A percentile compares a stretch with the other conserved stretches of the same genome.
phyloP scores from a whole-genome alignment of 495 filamentous ascomycete genomes.

The Lepraria neglecta region DNA sequence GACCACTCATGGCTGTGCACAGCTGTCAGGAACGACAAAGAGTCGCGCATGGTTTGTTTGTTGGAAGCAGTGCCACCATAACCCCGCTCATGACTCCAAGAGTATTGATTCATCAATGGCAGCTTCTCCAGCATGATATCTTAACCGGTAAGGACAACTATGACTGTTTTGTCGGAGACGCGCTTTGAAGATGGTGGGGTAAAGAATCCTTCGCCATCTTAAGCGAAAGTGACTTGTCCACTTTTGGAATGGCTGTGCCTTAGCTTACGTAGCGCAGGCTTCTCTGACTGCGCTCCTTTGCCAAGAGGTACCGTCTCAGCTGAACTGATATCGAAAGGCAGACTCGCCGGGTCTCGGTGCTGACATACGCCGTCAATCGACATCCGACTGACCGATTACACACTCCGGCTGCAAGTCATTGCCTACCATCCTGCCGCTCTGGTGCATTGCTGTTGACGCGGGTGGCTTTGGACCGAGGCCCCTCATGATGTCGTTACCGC shows the following conservation, averaged over 20 bases:
- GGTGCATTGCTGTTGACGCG: too few relatives aligned
- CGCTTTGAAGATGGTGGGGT: not conserved
- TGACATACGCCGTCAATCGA: too few relatives aligned
- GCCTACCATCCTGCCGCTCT: too few relatives aligned
- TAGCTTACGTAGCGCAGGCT: not conserved
- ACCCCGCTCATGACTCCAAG: not conserved
- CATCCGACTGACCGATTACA: too few relatives aligned
- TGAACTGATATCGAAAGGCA: too few relatives aligned
- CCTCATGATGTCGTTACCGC: too few relatives aligned
- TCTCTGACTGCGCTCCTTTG: not conserved
- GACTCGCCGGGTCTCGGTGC: too few relatives aligned
- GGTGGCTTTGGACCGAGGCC: too few relatives aligned
- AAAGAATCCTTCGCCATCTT: not conserved
- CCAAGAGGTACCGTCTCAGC: not conserved
- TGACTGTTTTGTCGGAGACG: not conserved
- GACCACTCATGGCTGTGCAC: not conserved
- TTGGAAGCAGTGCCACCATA: not conserved
- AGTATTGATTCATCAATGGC: slow-evolving; percentile 8
- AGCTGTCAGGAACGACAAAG: not conserved
- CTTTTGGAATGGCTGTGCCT: not conserved
- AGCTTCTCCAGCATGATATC: not conserved
- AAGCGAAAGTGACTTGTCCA: not conserved
- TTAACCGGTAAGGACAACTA: not conserved
- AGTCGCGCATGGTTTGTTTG: too few relatives aligned
- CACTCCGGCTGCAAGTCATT: too few relatives aligned